Base-by-base conservation (phyloP, 768 basidiomycete species). In the Lactarius pseudohatsudake region DNA sequence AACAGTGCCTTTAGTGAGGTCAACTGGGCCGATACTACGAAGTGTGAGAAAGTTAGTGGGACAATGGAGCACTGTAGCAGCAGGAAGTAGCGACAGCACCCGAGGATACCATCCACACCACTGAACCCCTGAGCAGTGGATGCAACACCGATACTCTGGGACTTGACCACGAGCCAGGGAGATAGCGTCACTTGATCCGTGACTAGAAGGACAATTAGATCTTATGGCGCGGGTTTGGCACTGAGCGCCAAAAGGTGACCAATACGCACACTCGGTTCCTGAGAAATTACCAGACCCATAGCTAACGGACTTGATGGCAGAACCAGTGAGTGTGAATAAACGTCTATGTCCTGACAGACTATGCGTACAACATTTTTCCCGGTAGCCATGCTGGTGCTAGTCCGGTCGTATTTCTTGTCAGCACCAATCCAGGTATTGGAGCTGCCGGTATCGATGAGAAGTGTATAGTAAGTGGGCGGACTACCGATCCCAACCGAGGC, bases 381-480 rank as follows among this genome's bases (percentile, higher is more conserved):
- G n/a, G 81, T 82, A 68, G 69, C 73, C 62, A 77, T 75, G 73
- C 81, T 81, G 2, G 85, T 81, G 55, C 72, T 76, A 1, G 85
- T 84, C 26, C 75, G 78, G 3, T 71, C 75, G 74, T 83, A 88
- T 45, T 74, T 61, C 68, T 77, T 79, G 66, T 72, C 76, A 3
- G 85, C 86, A 50, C 85, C 85, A 43, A 86, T 72, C 86, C 85
- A 87, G 20, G 82, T 85, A 74, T 84, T 83, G 54, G 77, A 83
- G 76, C 77, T 80, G 81, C 85, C 84, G 0, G 84, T 87, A 64
- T 87, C 85, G 38, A 86, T 84, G 58, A 87, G 78, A 47, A 88
- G 81, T 1, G 74, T 81, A 72, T 80, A 86, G 58, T 78, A 66
- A 5, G 81, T 82, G 2, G 83, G 70, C 7, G 85, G 85, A 56